Evolutionary conservation across 2,329 filamentous ascomycete species (phyloP).

Genomic region (Tolypocladium tundrense): DNA sequence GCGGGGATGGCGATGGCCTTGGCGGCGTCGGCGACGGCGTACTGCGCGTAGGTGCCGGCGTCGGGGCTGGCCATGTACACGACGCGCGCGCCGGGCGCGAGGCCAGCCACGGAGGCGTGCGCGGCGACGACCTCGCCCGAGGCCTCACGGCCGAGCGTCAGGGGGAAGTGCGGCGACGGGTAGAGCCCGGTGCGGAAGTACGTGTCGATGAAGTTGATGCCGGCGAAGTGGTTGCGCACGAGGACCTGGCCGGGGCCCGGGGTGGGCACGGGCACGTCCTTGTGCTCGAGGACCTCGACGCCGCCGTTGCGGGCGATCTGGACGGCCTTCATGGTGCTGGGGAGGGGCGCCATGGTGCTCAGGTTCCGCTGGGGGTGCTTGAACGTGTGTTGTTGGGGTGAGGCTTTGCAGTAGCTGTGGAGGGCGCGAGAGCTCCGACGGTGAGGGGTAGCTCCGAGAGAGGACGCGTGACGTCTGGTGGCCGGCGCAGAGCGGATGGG

Average conservation of each 20-base stretch:
- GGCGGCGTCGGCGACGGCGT: constrained; percentile 39
- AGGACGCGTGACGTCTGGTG: not conserved
- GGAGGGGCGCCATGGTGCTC: constrained; percentile 56
- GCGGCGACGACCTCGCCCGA: constrained; percentile 58
- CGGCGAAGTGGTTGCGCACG: constrained; percentile 69
- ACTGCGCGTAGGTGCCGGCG: constrained; percentile 44
- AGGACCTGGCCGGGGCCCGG: constrained; percentile 62
- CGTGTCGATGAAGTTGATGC: constrained; percentile 83
- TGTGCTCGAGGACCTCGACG: constrained; percentile 61
- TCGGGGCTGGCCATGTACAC: constrained; percentile 47
- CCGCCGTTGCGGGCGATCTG: constrained; percentile 57
- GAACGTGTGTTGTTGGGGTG: not conserved
- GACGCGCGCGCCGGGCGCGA: constrained; percentile 59
- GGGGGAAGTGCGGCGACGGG: constrained; percentile 53
- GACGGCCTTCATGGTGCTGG: constrained; percentile 59
- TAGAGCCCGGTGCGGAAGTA: constrained; percentile 87
- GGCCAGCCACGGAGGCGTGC: constrained; percentile 38
- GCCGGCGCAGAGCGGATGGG: not conserved
- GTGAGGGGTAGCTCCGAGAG: not conserved
- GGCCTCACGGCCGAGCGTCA: constrained; percentile 71
- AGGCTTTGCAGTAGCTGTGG: not conserved
- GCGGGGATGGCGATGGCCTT: constrained; percentile 55
- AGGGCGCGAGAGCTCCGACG: not conserved
- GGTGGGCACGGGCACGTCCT: constrained; percentile 57
- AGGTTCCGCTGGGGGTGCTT: not conserved